Percentiles rank a stretch among this genome's conserved stretches.
These are phyloP conservation scores for Aspergillus aculeatus DNA, from an alignment of 2,329 filamentous ascomycete species.

Conservation along the genomic window DNA sequence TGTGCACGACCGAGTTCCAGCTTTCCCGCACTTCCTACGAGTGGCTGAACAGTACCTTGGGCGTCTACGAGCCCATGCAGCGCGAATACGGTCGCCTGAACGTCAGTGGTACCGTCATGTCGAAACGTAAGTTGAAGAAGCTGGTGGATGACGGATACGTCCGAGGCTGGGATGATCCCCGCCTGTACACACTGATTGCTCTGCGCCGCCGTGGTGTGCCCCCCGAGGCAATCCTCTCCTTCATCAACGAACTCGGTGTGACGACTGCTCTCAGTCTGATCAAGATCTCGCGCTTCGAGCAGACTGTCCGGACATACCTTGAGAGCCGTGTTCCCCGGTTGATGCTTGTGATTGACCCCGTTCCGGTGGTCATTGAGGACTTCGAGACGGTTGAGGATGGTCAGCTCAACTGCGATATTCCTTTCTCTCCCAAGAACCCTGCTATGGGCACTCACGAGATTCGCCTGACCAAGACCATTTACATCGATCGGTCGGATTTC, in stretches of 20 bases:
- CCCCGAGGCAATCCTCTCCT: conserved; percentile 82
- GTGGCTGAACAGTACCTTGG: conserved; percentile 78
- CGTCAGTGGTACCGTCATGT: conserved; percentile 79
- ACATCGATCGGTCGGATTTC: conserved; percentile 81
- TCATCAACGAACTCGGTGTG: conserved; percentile 87
- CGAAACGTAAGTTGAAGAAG: conserved; percentile 79
- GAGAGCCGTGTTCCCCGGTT: conserved; percentile 84
- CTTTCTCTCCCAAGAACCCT: conserved; percentile 77
- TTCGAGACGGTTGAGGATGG: conserved; percentile 70
- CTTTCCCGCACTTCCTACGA: conserved; percentile 84
- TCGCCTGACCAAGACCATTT: conserved; percentile 73
- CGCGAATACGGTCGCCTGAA: conserved; percentile 77
- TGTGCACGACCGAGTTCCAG: conserved; percentile 92
- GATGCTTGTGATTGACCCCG: conserved; percentile 84
- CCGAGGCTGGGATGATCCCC: conserved; percentile 85
- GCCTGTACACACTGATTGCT: conserved; percentile 82
- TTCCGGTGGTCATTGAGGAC: conserved; percentile 79
- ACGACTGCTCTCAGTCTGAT: conserved; percentile 80
- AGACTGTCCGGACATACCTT: conserved; percentile 79
- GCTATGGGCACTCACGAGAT: conserved; percentile 53
- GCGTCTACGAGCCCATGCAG: conserved; percentile 90
- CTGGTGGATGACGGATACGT: conserved; percentile 77
- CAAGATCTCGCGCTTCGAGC: conserved; percentile 78
- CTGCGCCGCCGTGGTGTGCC: conserved; percentile 82
- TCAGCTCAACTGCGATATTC: conserved; percentile 63